phyloP scores from a whole-genome alignment of 2,329 filamentous ascomycete genomes.

The Chrysoporthe cubensis region DNA sequence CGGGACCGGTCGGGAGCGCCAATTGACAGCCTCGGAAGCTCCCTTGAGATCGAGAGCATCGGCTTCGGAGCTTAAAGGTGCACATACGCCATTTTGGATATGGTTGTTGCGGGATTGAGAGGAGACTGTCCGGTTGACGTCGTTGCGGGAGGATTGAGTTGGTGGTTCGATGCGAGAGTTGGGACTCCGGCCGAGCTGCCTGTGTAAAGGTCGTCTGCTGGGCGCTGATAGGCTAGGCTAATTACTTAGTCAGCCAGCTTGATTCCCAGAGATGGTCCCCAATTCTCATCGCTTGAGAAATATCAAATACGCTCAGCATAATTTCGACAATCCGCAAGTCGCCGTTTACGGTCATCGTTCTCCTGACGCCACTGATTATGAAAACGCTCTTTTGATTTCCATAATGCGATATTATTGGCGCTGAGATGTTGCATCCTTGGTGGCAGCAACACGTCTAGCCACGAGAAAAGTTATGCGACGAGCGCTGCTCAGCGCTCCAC shows the following conservation, averaged over 20 bases:
- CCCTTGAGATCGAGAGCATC: not conserved
- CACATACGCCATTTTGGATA: slow-evolving; percentile 39
- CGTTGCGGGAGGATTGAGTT: slow-evolving; percentile 19
- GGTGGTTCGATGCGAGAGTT: slow-evolving; percentile 24
- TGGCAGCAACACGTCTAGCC: slow-evolving; percentile 19
- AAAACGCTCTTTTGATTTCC: no score
- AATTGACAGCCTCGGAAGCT: slow-evolving; percentile 16
- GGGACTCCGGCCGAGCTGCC: slow-evolving; percentile 15
- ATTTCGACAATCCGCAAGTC: no score
- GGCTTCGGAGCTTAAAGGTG: not conserved
- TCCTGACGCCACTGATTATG: not conserved
- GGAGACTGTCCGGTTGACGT: slow-evolving; percentile 33
- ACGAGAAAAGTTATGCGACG: slow-evolving; percentile 27
- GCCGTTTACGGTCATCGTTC: not conserved
- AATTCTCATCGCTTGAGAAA: slow-evolving; percentile 3
- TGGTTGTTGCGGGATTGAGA: slow-evolving; percentile 28
- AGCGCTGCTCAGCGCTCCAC: slow-evolving; percentile 22
- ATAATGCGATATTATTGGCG: not conserved
- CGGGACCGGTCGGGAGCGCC: slow-evolving; percentile 22
- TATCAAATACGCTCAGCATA: not conserved
- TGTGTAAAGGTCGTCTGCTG: slow-evolving; percentile 9
- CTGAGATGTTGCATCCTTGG: slow-evolving; percentile 2
- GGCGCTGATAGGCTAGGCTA: slow-evolving; percentile 11
- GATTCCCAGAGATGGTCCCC: not conserved
- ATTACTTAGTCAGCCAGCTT: slow-evolving; percentile 10